Base-by-base conservation (phyloP, 2,329 filamentous ascomycete genomes). In the Apiospora rasikravindrae region DNA sequence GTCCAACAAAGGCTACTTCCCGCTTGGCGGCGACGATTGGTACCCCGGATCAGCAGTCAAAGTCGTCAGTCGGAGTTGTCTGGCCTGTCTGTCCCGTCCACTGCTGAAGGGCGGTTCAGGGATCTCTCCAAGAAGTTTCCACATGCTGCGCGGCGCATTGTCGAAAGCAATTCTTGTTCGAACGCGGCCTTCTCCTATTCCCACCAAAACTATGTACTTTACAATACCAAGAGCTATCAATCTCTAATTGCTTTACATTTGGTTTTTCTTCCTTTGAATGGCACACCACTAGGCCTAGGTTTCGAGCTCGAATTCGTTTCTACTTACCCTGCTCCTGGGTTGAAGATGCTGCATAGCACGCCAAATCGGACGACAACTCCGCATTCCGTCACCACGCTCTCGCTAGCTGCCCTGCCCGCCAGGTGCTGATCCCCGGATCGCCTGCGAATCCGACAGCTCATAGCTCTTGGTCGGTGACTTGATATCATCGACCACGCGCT, bases 311-410 rank as follows among this genome's bases (percentile, higher is more conserved):
- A 37, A 16, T 61, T 33, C 29, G 29, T 33, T 37, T 14, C 11
- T 40, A 33, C 2, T 22, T 40, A 37, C 57, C 57, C 57, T 64
- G 57, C 33, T 37, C 44, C 44, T 47, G 67, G 67, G 47, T 49
- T 44, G 68, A 73, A 73, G 64, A 73, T 73, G 72, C 72, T 70
- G 44, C 53, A 71, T 70, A 61, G 72, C 37, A 66, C 68, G 45
- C 69, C 47, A 51, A 16, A 70, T 73, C 57, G 70, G 72, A 68
- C 67, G 42, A 70, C 70, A 51, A 68, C 72, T 70, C 72, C 72
- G 70, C 69, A 66, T 40, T 40, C 45, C 66, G 66, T 47, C 66
- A 40, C 57, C 66, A 40, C 57, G 33, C 33, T 64, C 33, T 64
- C 57, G 57, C 57, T 64, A 64, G 57, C 57, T 40, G 57, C 57